phyloP scores from a whole-genome alignment of 2,329 filamentous ascomycete genomes.

The Penicillium sp. region DNA sequence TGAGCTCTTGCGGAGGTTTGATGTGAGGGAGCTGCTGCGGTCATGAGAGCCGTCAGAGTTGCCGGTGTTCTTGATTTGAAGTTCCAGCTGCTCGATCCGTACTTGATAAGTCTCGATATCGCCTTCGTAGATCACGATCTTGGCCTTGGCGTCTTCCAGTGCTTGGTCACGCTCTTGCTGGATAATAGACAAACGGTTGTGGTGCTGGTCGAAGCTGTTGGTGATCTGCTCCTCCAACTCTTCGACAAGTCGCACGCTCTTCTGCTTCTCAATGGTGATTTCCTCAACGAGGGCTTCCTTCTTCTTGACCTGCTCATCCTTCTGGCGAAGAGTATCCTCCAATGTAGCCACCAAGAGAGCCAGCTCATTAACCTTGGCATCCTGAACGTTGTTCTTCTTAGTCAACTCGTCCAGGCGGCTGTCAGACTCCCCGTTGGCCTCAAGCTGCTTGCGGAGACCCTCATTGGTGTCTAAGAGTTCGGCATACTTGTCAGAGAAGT shows the following conservation, averaged over 20 bases:
- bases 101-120: constrained; percentile 62
- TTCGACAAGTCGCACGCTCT: constrained; percentile 87
- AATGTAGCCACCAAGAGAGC: constrained; percentile 49
- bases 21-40: constrained; percentile 60
- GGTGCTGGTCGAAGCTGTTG: constrained; percentile 90
- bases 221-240: constrained; percentile 97
- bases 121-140: constrained; percentile 62
- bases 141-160: constrained; percentile 74
- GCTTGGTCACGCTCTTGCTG: constrained; percentile 73
- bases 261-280: constrained; percentile 71
- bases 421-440: constrained; percentile 37
- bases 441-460: constrained; percentile 40
- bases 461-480: constrained; percentile 44
- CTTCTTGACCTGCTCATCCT: constrained; percentile 48
- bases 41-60: constrained; percentile 47
- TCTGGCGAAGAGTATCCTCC: constrained; percentile 47
- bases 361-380: constrained; percentile 59
- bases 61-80: constrained; percentile 45
- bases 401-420: constrained; percentile 41
- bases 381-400: constrained; percentile 51
- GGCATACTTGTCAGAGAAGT: constrained; percentile 45
- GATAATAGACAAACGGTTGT: constrained; percentile 83
- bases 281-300: constrained; percentile 50
- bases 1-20: constrained; percentile 79
- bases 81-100: constrained; percentile 69